A percentile compares a stretch with the other conserved stretches of the same genome.
Evolutionary conservation across 768 basidiomycete genomes (phyloP).

Genomic region (Sporobolomyces phaffii): DNA sequence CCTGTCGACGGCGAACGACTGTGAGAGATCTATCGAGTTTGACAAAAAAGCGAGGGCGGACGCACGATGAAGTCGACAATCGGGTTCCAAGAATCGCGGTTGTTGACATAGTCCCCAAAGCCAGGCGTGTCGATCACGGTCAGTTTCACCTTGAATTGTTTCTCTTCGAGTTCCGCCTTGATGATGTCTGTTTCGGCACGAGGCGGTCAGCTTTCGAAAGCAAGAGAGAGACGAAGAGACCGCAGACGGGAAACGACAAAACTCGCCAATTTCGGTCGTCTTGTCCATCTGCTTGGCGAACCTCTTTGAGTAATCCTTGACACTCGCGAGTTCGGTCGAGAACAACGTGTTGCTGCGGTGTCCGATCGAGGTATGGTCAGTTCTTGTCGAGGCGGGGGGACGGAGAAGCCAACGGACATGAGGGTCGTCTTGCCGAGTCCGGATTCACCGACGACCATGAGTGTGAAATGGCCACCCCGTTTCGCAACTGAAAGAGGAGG

Average conservation of each 20-base stretch:
- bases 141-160: slow-evolving; percentile 98
- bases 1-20: slow-evolving; percentile 27
- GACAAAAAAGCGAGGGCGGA: not conserved
- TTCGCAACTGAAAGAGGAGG: slow-evolving; percentile 61
- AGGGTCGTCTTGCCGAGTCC: slow-evolving; percentile 70
- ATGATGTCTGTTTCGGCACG: slow-evolving; percentile 63
- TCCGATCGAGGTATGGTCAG: not conserved
- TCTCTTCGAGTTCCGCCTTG: slow-evolving; percentile 98
- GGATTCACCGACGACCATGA: slow-evolving; percentile 99
- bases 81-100: slow-evolving; percentile 95
- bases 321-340: slow-evolving; percentile 85
- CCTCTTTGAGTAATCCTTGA: slow-evolving; percentile 82
- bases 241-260: not conserved
- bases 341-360: slow-evolving; percentile 96
- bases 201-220: not conserved
- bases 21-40: slow-evolving; percentile 11
- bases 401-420: not conserved
- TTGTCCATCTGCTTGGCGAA: slow-evolving; percentile 97
- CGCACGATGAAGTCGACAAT: slow-evolving; percentile 85
- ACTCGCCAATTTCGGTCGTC: slow-evolving; percentile 65
- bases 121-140: slow-evolving; percentile 98
- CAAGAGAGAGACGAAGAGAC: not conserved
- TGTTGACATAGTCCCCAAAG: slow-evolving; percentile 99
- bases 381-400: too few relatives aligned
- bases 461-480: slow-evolving; percentile 92